phyloP scores from a whole-genome alignment of 129 eudicot species.

The Tagetes erecta region DNA sequence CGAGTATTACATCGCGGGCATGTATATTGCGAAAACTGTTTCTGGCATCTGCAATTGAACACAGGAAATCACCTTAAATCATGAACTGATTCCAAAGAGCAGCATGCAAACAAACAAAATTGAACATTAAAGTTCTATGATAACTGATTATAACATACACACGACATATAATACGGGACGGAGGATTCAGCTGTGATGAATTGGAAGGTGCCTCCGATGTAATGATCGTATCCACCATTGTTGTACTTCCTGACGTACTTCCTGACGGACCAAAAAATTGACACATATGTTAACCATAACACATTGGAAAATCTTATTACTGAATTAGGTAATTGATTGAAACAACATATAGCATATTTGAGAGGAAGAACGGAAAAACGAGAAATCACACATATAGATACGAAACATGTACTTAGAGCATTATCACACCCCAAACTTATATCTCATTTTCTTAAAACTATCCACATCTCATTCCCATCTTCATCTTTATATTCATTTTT shows the following conservation, averaged over 20 bases:
- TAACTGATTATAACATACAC: constrained; percentile 48
- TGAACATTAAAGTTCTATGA: neutral
- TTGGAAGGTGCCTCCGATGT: constrained; percentile 44
- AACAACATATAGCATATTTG: neutral
- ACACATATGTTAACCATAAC: neutral
- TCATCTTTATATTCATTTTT: too few species aligned
- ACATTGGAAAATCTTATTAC: neutral
- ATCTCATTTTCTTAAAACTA: too few species aligned
- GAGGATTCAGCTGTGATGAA: constrained; percentile 50
- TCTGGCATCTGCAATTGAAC: constrained; percentile 63
- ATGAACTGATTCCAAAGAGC: neutral
- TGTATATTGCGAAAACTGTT: constrained; percentile 90
- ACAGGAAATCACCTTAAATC: neutral
- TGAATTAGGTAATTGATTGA: constrained; percentile 12
- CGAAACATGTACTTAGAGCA: neutral
- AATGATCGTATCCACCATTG: constrained; percentile 49
- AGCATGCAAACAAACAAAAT: neutral
- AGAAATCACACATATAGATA: neutral
- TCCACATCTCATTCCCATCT: too few species aligned
- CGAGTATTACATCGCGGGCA: constrained; percentile 91
- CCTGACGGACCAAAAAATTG: constrained; percentile 1
- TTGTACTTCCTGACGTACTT: too few species aligned
- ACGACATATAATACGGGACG: constrained; percentile 70
- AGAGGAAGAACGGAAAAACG: neutral
- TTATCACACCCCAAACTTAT: too few species aligned